These are phyloP conservation scores for Solanum peruvianum DNA, from an alignment of 257 asterid genomes.

Conservation along the genomic window DNA sequence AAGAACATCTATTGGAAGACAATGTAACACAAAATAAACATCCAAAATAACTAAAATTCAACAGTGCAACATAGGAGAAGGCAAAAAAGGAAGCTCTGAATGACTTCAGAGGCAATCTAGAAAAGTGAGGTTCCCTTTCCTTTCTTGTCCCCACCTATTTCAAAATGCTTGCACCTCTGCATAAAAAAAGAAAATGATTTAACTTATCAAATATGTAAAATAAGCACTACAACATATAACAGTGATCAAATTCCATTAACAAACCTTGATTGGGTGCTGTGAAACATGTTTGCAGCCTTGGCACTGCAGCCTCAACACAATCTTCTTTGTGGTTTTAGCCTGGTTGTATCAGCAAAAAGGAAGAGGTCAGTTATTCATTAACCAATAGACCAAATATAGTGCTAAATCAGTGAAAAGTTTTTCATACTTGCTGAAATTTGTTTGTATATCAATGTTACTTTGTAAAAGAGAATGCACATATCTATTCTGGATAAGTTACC, in stretches of 20 bases:
- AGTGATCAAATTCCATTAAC: neutral
- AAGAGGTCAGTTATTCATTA: neutral
- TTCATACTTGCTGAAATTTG: neutral
- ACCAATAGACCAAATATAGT: neutral
- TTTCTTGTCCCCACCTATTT: conserved; percentile 4
- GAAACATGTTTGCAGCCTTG: conserved; percentile 1
- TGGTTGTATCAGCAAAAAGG: neutral
- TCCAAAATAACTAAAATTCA: neutral
- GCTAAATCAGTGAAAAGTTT: neutral
- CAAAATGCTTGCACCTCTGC: conserved; percentile 4
- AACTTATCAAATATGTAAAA: neutral
- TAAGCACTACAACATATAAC: neutral
- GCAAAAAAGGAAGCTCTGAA: neutral
- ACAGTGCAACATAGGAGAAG: neutral
- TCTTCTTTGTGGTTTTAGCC: neutral
- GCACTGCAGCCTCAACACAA: neutral
- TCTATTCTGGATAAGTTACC: neutral
- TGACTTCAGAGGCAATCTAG: neutral
- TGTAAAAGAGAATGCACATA: neutral
- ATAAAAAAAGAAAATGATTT: neutral
- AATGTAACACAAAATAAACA: neutral
- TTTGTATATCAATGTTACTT: neutral
- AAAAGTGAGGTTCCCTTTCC: conserved; percentile 1
- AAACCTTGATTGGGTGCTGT: conserved; percentile 2
- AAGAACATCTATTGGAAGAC: neutral